These are phyloP conservation scores for Boletus pseudo-olivaceus DNA, from an alignment of 768 basidiomycete genomes.

Conservation along the genomic window DNA sequence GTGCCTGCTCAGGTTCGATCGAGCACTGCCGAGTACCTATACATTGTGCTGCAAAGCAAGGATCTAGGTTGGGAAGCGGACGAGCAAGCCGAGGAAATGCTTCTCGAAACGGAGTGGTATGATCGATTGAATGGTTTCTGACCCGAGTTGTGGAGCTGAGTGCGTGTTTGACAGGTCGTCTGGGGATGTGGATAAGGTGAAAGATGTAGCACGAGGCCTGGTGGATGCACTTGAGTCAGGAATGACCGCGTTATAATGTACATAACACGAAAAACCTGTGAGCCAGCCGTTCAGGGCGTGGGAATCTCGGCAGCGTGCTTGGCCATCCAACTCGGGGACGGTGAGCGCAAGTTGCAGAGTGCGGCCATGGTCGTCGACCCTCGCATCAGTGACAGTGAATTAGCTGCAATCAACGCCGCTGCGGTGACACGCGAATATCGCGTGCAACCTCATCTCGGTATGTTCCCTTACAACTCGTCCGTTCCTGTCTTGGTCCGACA, in stretches of 20 bases:
- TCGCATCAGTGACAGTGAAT: slow-evolving; percentile 66
- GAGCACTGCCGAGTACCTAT: slow-evolving; percentile 80
- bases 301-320: slow-evolving; percentile 14
- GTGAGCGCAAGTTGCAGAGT: slow-evolving; percentile 9
- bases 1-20: slow-evolving; percentile 58
- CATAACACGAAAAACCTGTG: background rate
- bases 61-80: slow-evolving; percentile 66
- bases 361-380: slow-evolving; percentile 43
- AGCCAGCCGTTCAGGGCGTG: slow-evolving; percentile 16
- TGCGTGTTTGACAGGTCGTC: slow-evolving; percentile 46
- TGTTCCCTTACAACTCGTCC: slow-evolving; percentile 13
- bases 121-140: slow-evolving; percentile 19
- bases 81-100: slow-evolving; percentile 54
- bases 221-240: slow-evolving; percentile 36
- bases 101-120: slow-evolving; percentile 83
- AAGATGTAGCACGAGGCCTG: slow-evolving; percentile 41
- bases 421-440: slow-evolving; percentile 87
- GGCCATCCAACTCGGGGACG: slow-evolving; percentile 5
- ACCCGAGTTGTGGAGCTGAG: slow-evolving; percentile 22
- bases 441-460: slow-evolving; percentile 87
- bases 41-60: slow-evolving; percentile 67
- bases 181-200: slow-evolving; percentile 35
- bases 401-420: slow-evolving; percentile 80
- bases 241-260: slow-evolving; percentile 24
- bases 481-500: slow-evolving; percentile 4